phyloP scores from a whole-genome alignment of 2,329 filamentous ascomycete species.

The Penicillium sp. region DNA sequence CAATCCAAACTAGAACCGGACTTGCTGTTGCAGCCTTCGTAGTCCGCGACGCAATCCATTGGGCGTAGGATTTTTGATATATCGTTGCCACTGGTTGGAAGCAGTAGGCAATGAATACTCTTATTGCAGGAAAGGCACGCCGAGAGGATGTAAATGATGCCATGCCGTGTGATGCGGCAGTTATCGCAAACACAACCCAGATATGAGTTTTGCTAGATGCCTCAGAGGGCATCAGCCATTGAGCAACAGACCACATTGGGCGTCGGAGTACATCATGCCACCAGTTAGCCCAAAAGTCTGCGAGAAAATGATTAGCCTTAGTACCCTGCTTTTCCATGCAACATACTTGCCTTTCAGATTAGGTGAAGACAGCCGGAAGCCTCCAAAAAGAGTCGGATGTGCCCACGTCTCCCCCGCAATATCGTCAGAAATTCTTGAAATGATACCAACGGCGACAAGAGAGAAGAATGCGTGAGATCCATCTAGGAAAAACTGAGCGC shows the following conservation, averaged over 20 bases:
- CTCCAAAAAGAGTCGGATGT: not conserved
- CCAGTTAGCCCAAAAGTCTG: constrained; percentile 5
- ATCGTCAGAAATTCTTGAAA: not conserved
- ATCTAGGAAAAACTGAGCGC: constrained; percentile 1
- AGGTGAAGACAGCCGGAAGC: constrained; percentile 1
- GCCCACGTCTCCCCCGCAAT: constrained; percentile 2
- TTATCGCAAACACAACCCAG: constrained; percentile 2
- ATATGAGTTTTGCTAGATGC: not conserved
- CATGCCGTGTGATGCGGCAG: constrained; percentile 2
- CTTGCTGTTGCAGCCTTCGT: not conserved
- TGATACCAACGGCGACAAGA: not conserved
- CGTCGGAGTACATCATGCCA: constrained; percentile 4
- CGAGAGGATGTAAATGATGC: constrained; percentile 5
- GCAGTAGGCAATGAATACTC: not conserved
- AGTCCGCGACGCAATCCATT: not conserved
- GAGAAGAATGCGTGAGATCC: constrained; percentile 1
- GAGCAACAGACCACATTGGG: constrained; percentile 3
- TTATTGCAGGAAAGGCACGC: not conserved
- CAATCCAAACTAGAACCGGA: not conserved
- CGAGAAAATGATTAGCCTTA: not conserved
- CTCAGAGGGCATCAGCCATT: not conserved
- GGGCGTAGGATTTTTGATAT: not conserved
- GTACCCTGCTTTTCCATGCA: too few species aligned
- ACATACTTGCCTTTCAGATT: constrained; percentile 3
- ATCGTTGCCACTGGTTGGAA: constrained; percentile 2